Evolutionary conservation across 352 stramenopile species (phyloP).

Genomic region (Phytopythium vexans): DNA sequence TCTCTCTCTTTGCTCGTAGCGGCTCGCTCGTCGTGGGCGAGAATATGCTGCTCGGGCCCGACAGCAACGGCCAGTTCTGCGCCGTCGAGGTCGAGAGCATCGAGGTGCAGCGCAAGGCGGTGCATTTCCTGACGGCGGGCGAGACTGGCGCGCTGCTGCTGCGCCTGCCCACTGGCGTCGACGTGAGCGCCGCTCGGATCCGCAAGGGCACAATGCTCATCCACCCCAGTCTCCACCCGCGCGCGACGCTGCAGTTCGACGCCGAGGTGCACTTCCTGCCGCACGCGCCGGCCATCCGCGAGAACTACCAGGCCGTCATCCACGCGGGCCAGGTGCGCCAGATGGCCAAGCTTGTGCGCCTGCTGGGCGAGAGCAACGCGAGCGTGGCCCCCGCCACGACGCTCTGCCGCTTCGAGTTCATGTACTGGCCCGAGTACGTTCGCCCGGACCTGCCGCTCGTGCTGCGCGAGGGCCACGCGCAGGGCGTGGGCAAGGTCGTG

Average conservation of each 20-base stretch:
- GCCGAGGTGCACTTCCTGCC: constrained; percentile 72
- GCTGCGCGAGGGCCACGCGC: constrained; percentile 55
- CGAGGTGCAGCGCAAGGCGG: constrained; percentile 72
- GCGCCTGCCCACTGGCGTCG: constrained; percentile 20
- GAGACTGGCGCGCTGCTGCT: constrained; percentile 73
- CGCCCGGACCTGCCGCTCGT: constrained; percentile 75
- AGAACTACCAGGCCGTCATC: constrained; percentile 74
- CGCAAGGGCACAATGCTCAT: constrained; percentile 73
- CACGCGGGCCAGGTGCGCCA: constrained; percentile 77
- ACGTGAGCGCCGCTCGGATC: constrained; percentile 23
- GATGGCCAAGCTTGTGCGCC: constrained; percentile 74
- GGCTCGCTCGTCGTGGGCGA: constrained; percentile 65
- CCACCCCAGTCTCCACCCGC: constrained; percentile 57
- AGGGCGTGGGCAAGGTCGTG: constrained; percentile 70
- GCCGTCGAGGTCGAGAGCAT: constrained; percentile 72
- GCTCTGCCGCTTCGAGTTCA: constrained; percentile 82
- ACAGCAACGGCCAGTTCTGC: constrained; percentile 53
- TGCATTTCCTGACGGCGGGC: constrained; percentile 50
- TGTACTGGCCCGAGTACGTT: constrained; percentile 86
- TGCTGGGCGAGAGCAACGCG: constrained; percentile 16
- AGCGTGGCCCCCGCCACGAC: constrained; percentile 20
- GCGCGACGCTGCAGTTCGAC: constrained; percentile 68
- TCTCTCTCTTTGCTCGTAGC: constrained; percentile 11
- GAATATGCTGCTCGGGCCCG: constrained; percentile 63
- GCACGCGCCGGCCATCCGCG: constrained; percentile 46